phyloP scores from a whole-genome alignment of 2,329 filamentous ascomycete genomes.

The Pseudocercospora cruenta region DNA sequence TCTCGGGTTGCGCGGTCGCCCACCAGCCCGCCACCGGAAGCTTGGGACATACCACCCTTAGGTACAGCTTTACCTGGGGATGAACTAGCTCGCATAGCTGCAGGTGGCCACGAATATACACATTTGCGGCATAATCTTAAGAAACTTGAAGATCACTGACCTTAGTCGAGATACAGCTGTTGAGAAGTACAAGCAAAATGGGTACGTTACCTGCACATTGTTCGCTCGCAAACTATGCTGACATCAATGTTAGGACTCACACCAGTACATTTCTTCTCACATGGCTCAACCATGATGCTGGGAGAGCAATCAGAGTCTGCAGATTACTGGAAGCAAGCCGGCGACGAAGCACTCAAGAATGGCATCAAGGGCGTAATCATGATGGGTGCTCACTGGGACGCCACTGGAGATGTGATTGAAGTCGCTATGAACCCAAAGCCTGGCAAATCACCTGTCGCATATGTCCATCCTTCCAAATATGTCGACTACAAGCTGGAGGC shows the following conservation, averaged over 20 bases:
- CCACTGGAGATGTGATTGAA: slow-evolving; percentile 59
- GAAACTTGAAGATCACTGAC: not conserved
- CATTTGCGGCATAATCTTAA: no score
- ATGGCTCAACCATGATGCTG: slow-evolving; percentile 74
- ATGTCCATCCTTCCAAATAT: slow-evolving; percentile 69
- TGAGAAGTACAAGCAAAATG: not conserved
- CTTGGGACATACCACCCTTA: not conserved
- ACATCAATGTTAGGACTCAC: slow-evolving; percentile 37
- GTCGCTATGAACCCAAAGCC: slow-evolving; percentile 65
- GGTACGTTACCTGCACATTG: not conserved
- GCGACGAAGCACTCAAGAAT: slow-evolving; percentile 63
- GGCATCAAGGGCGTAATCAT: slow-evolving; percentile 67
- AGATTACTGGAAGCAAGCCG: slow-evolving; percentile 67
- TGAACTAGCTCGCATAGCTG: no score
- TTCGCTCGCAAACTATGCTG: not conserved
- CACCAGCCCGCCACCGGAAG: slow-evolving; percentile 8
- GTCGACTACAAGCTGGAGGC: slow-evolving; percentile 63
- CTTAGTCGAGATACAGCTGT: not conserved
- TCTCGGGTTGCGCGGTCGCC: not conserved
- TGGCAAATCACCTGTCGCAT: slow-evolving; percentile 66
- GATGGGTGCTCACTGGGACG: slow-evolving; percentile 73
- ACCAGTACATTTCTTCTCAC: slow-evolving; percentile 69
- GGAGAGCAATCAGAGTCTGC: slow-evolving; percentile 66
- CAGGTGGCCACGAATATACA: no score
- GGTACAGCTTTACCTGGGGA: no score